Conservation (phyloP, 192 early-diverging fungal species). For the Nowakowskiella sp. region DNA sequence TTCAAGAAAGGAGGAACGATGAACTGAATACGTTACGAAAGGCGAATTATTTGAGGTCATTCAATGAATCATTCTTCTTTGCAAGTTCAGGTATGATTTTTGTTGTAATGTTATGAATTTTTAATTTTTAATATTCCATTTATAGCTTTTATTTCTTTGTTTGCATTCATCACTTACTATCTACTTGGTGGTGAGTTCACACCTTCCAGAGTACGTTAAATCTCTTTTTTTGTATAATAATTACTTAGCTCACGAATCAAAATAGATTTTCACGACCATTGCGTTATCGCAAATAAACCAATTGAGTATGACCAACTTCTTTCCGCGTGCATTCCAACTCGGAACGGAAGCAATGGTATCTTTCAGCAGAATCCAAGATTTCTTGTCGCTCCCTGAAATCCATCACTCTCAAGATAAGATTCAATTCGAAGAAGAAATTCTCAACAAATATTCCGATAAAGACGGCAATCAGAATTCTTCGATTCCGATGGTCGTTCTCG, state of each 20-base stretch:
- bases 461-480: too few species aligned
- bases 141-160: conserved; percentile 28
- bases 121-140: conserved; percentile 1
- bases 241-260: too few species aligned
- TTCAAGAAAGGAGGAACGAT: conserved; percentile 21
- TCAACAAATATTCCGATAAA: too few species aligned
- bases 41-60: conserved; percentile 24
- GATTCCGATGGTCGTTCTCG: too few species aligned
- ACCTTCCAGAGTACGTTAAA: conserved; percentile 25
- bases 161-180: conserved; percentile 35
- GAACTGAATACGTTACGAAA: conserved; percentile 29
- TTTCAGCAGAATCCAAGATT: not conserved
- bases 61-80: conserved; percentile 47
- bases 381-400: conserved; percentile 2
- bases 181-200: conserved; percentile 33
- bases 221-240: too few species aligned
- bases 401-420: too few species aligned
- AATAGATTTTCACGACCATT: not conserved
- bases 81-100: conserved; percentile 13
- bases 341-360: not conserved
- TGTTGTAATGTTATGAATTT: not conserved
- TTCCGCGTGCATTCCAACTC: conserved; percentile 1
- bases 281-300: not conserved
- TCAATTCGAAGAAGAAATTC: too few species aligned
- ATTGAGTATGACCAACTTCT: conserved; percentile 4